Base-by-base conservation (phyloP, 345 rosid species). In the Balakata baccata region DNA sequence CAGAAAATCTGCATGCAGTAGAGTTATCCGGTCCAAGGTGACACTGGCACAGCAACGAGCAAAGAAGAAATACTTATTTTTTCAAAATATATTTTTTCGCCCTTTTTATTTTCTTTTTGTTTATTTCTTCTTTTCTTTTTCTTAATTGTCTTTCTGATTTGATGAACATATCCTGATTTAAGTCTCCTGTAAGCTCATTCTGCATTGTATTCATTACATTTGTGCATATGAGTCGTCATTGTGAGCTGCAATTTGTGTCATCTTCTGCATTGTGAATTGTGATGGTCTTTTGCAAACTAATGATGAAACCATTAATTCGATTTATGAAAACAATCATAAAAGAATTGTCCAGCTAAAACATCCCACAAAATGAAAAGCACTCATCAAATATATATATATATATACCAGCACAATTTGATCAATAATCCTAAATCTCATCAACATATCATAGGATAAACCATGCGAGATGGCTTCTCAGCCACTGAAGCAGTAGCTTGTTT, bases 21-120 rank as follows among this genome's bases (percentile, higher is more conserved):
- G 98, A 94, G 85, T 83, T 94, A 75, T 94, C 98, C 39, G 98
- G 98, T 82, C 98, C 98, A 16, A 85, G 98, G 85, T 94, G 84
- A 90, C 81, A 49, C 52, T 23, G 71, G 59, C 81, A 66, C 76
- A 5, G 47, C 59, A 74, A 74, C 76, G 76, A 74, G 84, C n/a
- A 69, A 81, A 80, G 77, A 77, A 75, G 52, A 73, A 57, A 66
- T 60, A 54, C 68, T 74, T 29, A 49, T 29, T 29, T 29, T 29
- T 29, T 29, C 34, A 29, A 29, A 29, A 29, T 29, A 29, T 29
- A 29, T 1, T 29, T 29, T 29, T 29, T 29, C 2, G 1, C 1
- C 34, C 34, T 2, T 29, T 29, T 29, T 29, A 29, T n/a, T n/a
- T n/a, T 72, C 71, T 8, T 76, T 5, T 18, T 41, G 37, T 13